Conservation (phyloP, 352 stramenopile species). For the Pythium vanterpoolii region DNA sequence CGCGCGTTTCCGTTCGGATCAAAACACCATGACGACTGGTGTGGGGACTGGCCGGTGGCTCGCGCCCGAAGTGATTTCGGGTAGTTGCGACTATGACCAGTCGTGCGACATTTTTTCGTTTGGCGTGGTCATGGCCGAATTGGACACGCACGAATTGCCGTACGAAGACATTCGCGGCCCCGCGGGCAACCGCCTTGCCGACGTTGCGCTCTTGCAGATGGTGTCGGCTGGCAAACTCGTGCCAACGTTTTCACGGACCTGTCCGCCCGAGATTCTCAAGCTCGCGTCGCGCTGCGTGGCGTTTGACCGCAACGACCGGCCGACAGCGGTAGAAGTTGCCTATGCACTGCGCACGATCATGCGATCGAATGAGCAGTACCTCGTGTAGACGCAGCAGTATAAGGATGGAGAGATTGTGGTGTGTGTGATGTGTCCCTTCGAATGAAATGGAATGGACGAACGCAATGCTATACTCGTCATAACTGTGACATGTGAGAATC, state of each 20-base stretch:
- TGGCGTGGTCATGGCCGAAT: conserved; percentile 36
- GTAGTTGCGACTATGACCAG: conserved; percentile 35
- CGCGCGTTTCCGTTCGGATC: conserved; percentile 32
- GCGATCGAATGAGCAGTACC: conserved; percentile 21
- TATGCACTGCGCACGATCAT: conserved; percentile 33
- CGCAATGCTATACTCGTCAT: too few species aligned
- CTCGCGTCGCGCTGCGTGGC: conserved; percentile 31
- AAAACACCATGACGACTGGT: conserved; percentile 32
- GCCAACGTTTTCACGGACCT: conserved; percentile 29
- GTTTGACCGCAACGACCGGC: conserved; percentile 27
- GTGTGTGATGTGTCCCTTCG: neutral
- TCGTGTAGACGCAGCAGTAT: conserved; percentile 3
- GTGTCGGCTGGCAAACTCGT: conserved; percentile 30
- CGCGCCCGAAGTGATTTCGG: conserved; percentile 34
- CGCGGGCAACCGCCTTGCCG: conserved; percentile 28
- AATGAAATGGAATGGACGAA: too few species aligned
- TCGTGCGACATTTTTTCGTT: conserved; percentile 34
- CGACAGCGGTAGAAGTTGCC: conserved; percentile 33
- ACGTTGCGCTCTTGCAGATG: conserved; percentile 42
- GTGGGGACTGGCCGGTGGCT: conserved; percentile 35
- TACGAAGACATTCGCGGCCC: conserved; percentile 29
- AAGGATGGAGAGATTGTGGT: neutral
- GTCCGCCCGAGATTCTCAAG: conserved; percentile 27
- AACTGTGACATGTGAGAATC: neutral
- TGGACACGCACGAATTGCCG: conserved; percentile 41